phyloP scores from a whole-genome alignment of 164 flowering plant genomes.

The Vitis riparia region DNA sequence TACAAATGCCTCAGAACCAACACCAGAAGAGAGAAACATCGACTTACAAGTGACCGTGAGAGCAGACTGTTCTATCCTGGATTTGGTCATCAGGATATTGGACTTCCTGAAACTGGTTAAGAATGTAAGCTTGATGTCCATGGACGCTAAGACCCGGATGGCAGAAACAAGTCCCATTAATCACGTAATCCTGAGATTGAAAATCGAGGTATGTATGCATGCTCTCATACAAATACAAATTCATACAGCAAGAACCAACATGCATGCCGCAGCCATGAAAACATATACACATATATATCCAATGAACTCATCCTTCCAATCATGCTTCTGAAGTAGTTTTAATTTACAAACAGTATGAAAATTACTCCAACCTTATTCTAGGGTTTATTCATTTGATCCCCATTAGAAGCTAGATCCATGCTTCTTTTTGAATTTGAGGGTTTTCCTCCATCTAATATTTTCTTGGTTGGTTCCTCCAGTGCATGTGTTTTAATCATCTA shows the following conservation, averaged over 20 bases:
- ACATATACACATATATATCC: too few species aligned
- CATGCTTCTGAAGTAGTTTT: too few species aligned
- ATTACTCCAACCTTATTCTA: too few species aligned
- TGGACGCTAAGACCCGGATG: constrained; percentile 40
- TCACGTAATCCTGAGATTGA: constrained; percentile 36
- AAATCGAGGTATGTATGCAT: constrained; percentile 35
- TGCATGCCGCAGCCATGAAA: not conserved
- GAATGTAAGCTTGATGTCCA: constrained; percentile 39
- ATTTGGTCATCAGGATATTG: constrained; percentile 40
- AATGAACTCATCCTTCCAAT: too few species aligned
- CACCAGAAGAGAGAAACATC: constrained; percentile 36
- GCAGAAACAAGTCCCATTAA: constrained; percentile 17
- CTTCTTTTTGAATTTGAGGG: too few species aligned
- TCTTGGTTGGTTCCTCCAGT: too few species aligned
- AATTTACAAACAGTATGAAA: too few species aligned
- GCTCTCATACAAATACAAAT: not conserved
- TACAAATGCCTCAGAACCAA: constrained; percentile 27
- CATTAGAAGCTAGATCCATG: too few species aligned
- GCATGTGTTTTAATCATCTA: too few species aligned
- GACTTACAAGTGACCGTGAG: constrained; percentile 44
- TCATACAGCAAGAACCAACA: not conserved
- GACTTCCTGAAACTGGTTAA: constrained; percentile 50
- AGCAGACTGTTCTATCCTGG: constrained; percentile 27
- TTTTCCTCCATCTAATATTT: too few species aligned
- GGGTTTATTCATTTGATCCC: too few species aligned